Percentiles rank a stretch among this genome's conserved stretches.
phyloP scores from a whole-genome alignment of 176 grass and related monocot species.

The Triticum timopheevii region DNA sequence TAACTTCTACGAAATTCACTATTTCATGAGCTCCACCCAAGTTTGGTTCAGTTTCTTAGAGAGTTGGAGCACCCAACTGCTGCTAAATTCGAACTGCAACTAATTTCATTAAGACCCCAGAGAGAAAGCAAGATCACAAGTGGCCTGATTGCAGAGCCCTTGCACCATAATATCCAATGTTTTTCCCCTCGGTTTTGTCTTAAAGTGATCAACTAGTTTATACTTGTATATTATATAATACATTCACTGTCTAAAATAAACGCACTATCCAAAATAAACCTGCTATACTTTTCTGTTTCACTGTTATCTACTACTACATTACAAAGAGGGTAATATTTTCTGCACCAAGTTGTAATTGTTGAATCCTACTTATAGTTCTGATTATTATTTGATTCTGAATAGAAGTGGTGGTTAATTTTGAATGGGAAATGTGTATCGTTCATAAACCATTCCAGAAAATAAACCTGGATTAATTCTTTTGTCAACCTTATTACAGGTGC shows the following conservation, averaged over 20 bases:
- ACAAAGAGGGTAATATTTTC: background rate
- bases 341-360: background rate
- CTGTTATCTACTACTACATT: background rate
- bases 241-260: background rate
- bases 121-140: background rate
- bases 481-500: constrained; percentile 55
- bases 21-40: background rate
- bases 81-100: constrained; percentile 7
- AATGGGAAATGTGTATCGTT: background rate
- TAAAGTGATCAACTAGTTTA: background rate
- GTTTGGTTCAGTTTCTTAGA: background rate
- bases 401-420: constrained; percentile 16
- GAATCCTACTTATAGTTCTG: background rate
- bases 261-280: background rate
- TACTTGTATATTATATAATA: background rate
- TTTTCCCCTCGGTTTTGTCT: background rate
- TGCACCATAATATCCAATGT: background rate
- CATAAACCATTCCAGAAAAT: constrained; percentile 9
- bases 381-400: constrained; percentile 16
- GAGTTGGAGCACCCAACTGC: background rate
- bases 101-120: background rate
- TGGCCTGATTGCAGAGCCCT: background rate
- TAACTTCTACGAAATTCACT: background rate
- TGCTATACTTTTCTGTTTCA: background rate
- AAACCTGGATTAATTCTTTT: constrained; percentile 25